Evolutionary conservation across 305 asterid species (phyloP).

Genomic region (Fraxinus ornus): DNA sequence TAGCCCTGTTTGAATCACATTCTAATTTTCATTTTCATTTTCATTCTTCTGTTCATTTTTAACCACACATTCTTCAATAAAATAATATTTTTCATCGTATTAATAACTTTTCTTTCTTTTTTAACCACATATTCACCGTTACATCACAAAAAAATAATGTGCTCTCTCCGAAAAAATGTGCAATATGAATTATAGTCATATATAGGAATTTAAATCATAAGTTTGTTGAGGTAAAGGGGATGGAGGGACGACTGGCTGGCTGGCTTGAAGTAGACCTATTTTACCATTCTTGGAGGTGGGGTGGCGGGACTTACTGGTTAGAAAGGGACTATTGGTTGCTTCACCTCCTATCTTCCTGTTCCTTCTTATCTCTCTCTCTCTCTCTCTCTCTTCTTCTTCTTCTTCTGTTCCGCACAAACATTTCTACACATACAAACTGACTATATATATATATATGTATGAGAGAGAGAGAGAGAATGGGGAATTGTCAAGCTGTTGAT

Average conservation of each 20-base stretch:
- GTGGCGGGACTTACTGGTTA: neutral
- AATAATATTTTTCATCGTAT: too few relatives aligned
- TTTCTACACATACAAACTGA: conserved; percentile 6
- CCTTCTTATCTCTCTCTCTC: conserved; percentile 14
- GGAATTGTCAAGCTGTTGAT: conserved; percentile 55
- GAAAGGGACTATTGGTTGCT: conserved; percentile 29
- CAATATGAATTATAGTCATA: neutral
- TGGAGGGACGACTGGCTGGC: neutral
- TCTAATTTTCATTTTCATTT: too few relatives aligned
- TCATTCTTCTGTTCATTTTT: too few relatives aligned
- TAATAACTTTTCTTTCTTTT: too few relatives aligned
- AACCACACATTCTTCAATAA: too few relatives aligned
- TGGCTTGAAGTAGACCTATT: neutral
- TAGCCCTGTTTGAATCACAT: neutral
- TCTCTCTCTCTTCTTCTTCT: conserved; percentile 17
- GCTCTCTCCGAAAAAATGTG: too few relatives aligned
- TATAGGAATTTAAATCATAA: neutral
- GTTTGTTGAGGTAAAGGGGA: neutral
- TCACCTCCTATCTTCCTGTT: conserved; percentile 4
- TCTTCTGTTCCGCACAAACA: conserved; percentile 27
- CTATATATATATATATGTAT: neutral
- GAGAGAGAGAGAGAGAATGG: conserved; percentile 27
- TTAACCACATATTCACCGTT: too few relatives aligned
- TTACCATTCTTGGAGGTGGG: conserved; percentile 6
- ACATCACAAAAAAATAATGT: too few relatives aligned